Evolutionary conservation across 805 yeast species (phyloP).

Genomic region (Wickerhamiella occidentalis): DNA sequence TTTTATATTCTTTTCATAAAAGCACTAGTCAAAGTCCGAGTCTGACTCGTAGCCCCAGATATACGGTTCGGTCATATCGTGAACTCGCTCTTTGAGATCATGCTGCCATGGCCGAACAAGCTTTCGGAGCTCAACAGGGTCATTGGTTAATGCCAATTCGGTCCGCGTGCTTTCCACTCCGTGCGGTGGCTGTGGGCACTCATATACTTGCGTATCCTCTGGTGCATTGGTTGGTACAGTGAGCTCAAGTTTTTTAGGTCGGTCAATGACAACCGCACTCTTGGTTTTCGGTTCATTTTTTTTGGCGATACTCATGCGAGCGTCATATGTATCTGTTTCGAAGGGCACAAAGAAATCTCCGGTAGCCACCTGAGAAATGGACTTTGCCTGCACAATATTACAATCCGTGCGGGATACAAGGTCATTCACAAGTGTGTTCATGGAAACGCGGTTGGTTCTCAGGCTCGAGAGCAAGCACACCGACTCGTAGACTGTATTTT

Average conservation of each 20-base stretch:
- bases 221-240: background rate
- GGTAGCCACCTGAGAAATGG: constrained; percentile 2
- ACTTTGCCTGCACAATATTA: constrained; percentile 34
- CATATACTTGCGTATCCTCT: background rate
- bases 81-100: constrained; percentile 17
- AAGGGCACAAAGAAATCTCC: constrained; percentile 2
- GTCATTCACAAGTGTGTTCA: constrained; percentile 36
- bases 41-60: constrained; percentile 18
- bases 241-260: background rate
- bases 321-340: background rate
- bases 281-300: background rate
- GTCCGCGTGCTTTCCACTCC: background rate
- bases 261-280: background rate
- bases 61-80: constrained; percentile 21
- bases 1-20: too few relatives aligned
- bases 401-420: constrained; percentile 35
- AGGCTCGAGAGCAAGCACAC: constrained; percentile 34
- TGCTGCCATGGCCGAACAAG: constrained; percentile 16
- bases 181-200: constrained; percentile 6
- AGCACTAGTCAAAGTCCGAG: constrained; percentile 5
- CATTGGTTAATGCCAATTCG: constrained; percentile 13
- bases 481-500: constrained; percentile 36
- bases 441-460: constrained; percentile 26
- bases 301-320: background rate
- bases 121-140: constrained; percentile 17